A percentile compares a stretch with the other conserved stretches of the same genome.
Evolutionary conservation across 1,284 basidiomycete species (phyloP).

Genomic region (Earliella scabrosa): DNA sequence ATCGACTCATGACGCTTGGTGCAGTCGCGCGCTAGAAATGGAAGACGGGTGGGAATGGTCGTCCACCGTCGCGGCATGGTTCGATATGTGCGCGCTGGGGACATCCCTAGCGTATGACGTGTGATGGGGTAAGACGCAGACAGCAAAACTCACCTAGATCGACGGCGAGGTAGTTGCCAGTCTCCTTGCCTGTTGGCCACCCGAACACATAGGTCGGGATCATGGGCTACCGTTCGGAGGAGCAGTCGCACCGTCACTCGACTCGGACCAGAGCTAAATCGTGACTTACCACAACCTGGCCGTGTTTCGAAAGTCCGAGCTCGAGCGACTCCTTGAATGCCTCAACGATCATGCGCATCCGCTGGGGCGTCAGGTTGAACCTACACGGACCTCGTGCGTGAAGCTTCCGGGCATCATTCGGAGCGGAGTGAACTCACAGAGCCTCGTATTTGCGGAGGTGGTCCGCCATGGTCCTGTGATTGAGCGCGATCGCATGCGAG

Average conservation of each 20-base stretch:
- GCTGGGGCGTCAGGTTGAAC: conserved; percentile 87
- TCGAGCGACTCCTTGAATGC: conserved; percentile 95
- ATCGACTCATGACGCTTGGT: too few relatives aligned
- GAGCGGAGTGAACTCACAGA: conserved; percentile 52
- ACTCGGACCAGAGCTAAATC: neutral
- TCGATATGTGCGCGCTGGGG: neutral
- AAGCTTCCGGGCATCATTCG: neutral
- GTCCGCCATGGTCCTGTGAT: conserved; percentile 81
- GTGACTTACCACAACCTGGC: conserved; percentile 85
- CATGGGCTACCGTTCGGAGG: conserved; percentile 69
- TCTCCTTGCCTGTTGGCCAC: conserved; percentile 92
- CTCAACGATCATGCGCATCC: conserved; percentile 97
- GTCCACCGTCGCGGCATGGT: too few relatives aligned
- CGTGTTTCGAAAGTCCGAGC: conserved; percentile 80
- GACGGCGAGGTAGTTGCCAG: conserved; percentile 90
- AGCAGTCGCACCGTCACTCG: conserved; percentile 9
- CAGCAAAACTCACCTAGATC: conserved; percentile 76
- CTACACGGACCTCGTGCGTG: conserved; percentile 39
- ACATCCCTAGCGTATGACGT: neutral
- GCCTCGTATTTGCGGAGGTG: conserved; percentile 88
- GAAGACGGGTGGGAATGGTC: too few relatives aligned
- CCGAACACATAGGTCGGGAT: conserved; percentile 98
- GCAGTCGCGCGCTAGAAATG: too few relatives aligned
- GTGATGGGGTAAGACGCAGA: neutral
- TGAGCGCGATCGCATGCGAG: conserved; percentile 28